Evolutionary conservation across 2,329 filamentous ascomycete species (phyloP).

Genomic region (Scytalidium sp.): DNA sequence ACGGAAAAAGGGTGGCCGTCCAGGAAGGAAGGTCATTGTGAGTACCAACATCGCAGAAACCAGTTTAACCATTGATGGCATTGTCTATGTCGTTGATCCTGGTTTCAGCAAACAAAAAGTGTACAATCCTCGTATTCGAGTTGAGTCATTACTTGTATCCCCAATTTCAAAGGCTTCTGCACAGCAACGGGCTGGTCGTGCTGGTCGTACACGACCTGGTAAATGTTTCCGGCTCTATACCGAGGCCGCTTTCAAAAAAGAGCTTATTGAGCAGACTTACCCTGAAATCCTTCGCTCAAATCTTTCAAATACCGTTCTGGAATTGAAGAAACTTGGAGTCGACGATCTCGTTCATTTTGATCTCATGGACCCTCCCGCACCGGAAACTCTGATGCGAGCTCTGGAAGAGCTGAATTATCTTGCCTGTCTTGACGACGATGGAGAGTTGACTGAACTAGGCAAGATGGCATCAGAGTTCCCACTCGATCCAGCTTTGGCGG

Average conservation of each 20-base stretch:
- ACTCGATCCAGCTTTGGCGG: slow-evolving; percentile 87
- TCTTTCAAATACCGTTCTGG: slow-evolving; percentile 88
- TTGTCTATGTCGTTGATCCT: slow-evolving; percentile 98
- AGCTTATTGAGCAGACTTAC: slow-evolving; percentile 95
- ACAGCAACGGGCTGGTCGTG: slow-evolving; percentile 96
- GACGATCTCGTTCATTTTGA: slow-evolving; percentile 98
- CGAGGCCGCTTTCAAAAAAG: slow-evolving; percentile 93
- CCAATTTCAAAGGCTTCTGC: slow-evolving; percentile 98
- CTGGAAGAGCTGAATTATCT: slow-evolving; percentile 97
- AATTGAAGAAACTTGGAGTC: slow-evolving; percentile 95
- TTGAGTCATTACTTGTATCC: slow-evolving; percentile 95
- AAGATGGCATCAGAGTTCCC: slow-evolving; percentile 91
- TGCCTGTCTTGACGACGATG: slow-evolving; percentile 93
- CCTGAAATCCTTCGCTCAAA: slow-evolving; percentile 95
- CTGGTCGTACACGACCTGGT: slow-evolving; percentile 94
- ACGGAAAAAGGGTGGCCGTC: slow-evolving; percentile 69
- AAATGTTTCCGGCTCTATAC: slow-evolving; percentile 99
- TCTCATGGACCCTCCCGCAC: slow-evolving; percentile 96
- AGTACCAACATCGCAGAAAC: slow-evolving; percentile 99
- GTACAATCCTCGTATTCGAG: slow-evolving; percentile 94
- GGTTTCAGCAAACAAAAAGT: slow-evolving; percentile 99
- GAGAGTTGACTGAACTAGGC: slow-evolving; percentile 83
- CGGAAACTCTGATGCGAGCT: slow-evolving; percentile 97
- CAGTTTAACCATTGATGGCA: slow-evolving; percentile 95
- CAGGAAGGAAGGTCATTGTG: slow-evolving; percentile 91